Conservation (phyloP, 2,329 filamentous ascomycete species). For the Colletotrichum sp. region DNA sequence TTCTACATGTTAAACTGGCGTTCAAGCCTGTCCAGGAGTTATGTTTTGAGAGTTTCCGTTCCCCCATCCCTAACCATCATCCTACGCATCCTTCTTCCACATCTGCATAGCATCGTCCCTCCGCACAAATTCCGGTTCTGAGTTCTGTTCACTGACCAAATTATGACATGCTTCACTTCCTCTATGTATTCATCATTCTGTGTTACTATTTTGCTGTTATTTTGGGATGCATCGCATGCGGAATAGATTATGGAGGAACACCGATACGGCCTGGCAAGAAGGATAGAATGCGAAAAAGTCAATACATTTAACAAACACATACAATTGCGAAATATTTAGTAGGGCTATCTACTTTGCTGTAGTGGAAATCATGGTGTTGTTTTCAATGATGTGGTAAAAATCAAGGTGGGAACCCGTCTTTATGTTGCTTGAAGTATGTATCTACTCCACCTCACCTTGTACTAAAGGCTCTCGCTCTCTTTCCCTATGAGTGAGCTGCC, state of each 20-base stretch:
- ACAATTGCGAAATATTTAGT: neutral
- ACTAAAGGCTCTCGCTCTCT: neutral
- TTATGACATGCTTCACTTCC: neutral
- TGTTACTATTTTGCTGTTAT: neutral
- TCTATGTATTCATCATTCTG: neutral
- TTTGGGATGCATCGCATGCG: neutral
- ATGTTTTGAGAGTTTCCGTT: neutral
- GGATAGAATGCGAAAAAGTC: neutral
- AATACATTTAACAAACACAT: neutral
- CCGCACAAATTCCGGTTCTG: neutral
- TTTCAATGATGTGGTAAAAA: neutral
- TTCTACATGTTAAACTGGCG: neutral
- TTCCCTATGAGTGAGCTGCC: neutral
- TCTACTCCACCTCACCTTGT: neutral
- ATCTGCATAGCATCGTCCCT: neutral
- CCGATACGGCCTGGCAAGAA: rapidly evolving
- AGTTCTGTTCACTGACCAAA: neutral
- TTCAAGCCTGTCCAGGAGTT: neutral
- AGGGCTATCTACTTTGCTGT: neutral
- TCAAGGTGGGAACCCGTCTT: neutral
- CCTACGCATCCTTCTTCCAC: neutral
- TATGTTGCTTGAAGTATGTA: neutral
- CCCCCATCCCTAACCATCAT: rapidly evolving
- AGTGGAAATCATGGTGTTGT: neutral
- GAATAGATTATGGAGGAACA: neutral